Evolutionary conservation across 805 yeast species (phyloP).

Genomic region (Ogataea siamensis): DNA sequence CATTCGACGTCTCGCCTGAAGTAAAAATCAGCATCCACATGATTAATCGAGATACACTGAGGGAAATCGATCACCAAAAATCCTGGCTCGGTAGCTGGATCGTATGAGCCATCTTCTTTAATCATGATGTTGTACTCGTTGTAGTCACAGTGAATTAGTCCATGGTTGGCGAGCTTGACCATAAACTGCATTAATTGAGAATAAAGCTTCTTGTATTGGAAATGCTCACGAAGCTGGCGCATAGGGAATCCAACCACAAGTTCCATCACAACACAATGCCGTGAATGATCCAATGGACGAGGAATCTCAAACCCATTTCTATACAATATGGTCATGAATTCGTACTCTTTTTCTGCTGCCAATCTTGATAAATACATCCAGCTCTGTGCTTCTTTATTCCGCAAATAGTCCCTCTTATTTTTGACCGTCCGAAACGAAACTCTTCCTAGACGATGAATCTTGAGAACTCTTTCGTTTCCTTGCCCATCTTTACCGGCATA

Average conservation of each 20-base stretch:
- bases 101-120: conserved; percentile 51
- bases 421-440: conserved; percentile 90
- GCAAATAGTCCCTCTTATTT: conserved; percentile 88
- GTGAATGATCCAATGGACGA: conserved; percentile 78
- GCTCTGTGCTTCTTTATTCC: conserved; percentile 66
- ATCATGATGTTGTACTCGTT: conserved; percentile 95
- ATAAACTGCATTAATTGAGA: conserved; percentile 84
- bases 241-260: conserved; percentile 86
- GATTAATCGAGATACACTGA: conserved; percentile 93
- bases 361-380: conserved; percentile 92
- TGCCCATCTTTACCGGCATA: conserved; percentile 70
- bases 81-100: conserved; percentile 52
- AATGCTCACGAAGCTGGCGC: conserved; percentile 75
- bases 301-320: conserved; percentile 84
- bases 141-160: conserved; percentile 95
- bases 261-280: conserved; percentile 94
- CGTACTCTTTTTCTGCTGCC: conserved; percentile 91
- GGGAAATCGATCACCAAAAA: conserved; percentile 97
- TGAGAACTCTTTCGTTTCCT: conserved; percentile 69
- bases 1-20: conserved; percentile 94
- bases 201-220: conserved; percentile 68
- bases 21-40: conserved; percentile 80
- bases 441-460: conserved; percentile 91
- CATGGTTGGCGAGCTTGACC: conserved; percentile 79
- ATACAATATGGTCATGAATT: conserved; percentile 76